These are phyloP conservation scores for Colletotrichum viniferum DNA, from an alignment of 2,329 filamentous ascomycete genomes.

Conservation along the genomic window DNA sequence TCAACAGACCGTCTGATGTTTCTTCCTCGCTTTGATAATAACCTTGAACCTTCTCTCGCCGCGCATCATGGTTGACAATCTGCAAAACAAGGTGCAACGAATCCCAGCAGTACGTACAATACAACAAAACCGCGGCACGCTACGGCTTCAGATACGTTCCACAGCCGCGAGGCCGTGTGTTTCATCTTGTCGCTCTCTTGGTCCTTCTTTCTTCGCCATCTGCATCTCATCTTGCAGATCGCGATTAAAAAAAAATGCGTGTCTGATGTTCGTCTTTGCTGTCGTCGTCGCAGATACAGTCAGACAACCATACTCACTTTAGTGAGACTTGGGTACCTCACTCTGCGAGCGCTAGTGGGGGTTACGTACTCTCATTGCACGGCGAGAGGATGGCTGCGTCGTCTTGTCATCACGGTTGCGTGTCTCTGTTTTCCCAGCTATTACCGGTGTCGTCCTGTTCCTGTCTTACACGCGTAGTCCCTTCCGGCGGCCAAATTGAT, in stretches of 20 bases:
- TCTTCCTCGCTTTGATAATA: not conserved
- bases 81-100: not conserved
- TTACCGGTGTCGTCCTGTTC: not conserved
- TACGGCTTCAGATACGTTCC: slow-evolving; percentile 10
- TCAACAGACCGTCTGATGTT: not conserved
- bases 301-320: not conserved
- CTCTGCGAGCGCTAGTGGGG: too few species aligned
- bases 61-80: not conserved
- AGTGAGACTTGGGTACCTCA: not conserved
- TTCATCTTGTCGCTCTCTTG: not conserved
- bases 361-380: not conserved
- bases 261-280: not conserved
- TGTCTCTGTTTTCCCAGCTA: not conserved
- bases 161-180: slow-evolving; percentile 8
- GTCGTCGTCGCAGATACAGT: not conserved
- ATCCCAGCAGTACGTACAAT: not conserved
- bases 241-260: not conserved
- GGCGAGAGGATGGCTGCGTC: not conserved
- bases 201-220: not conserved
- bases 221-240: not conserved
- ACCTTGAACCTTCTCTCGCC: not conserved
- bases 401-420: not conserved
- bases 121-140: not conserved
- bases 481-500: not conserved
- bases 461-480: not conserved